Evolutionary conservation across 805 yeast species (phyloP), one percentile per base, ranked within the genome.

Genomic region (Metschnikowia aberdeeniae): DNA sequence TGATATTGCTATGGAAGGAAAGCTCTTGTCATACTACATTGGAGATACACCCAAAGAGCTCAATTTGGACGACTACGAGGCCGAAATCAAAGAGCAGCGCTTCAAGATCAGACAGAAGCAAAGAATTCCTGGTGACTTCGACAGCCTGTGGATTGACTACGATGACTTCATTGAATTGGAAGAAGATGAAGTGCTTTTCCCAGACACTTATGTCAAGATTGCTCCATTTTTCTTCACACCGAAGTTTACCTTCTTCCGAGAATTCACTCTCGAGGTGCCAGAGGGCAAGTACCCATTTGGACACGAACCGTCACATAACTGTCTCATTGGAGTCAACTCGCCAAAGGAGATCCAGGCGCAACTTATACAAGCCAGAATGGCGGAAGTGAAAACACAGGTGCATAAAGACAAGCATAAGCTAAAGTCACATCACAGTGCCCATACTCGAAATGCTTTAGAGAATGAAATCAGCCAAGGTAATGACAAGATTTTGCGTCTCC

Each of bases 111-210:
- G 49, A 22, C 24, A 11, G 6, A 37, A 43, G 5, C 20, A 44
- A 17, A 22, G 28, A 3, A 5, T 36, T 8, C 54, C 53, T 5
- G 58, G 52, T 31, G 68, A 64, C 13, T 56, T 54, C 12, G 70
- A 68, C 45, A 54, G 54, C 32, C 59, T 68, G 52, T 89, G 97
- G 97, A 70, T 79, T 39, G 95, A 89, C 56, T 64, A 70, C 19
- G 84, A 85, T 46, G 97, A 89, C 59, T 89, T 78, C 54, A 67
- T 78, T 9, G 97, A 89, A 54, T 58, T 89, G 35, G 86, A 84
- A 47, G 66, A 73, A 40, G 59, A 71, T 9, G 73, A 77, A 5
- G 53, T 69, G 1, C 60, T 67, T 5, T 62, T 67, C 58, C 48
- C 68, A 52, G 41, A 68, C 31, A 82, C 81, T 1, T 63, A 63